Percentiles rank a stretch among this genome's conserved stretches.
Evolutionary conservation across 2,329 filamentous ascomycete species (phyloP).

Genomic region (Lithohypha guttulata): DNA sequence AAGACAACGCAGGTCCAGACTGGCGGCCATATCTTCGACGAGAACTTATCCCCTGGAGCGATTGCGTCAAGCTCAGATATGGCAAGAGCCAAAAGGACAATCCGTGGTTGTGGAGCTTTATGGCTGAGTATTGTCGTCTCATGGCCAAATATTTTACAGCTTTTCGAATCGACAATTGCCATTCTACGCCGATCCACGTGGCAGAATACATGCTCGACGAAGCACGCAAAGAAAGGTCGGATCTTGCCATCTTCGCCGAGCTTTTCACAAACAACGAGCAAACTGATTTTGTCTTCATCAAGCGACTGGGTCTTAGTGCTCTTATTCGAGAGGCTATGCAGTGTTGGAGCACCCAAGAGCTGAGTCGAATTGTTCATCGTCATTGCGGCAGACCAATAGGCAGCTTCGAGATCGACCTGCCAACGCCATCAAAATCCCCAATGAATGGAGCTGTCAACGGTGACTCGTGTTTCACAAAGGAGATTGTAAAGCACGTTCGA

Average conservation of each 20-base stretch:
- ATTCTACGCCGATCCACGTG: slow-evolving; percentile 88
- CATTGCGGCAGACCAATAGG: slow-evolving; percentile 92
- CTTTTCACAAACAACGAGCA: slow-evolving; percentile 92
- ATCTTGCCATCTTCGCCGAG: slow-evolving; percentile 87
- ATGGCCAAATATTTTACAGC: slow-evolving; percentile 93
- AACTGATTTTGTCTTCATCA: slow-evolving; percentile 92
- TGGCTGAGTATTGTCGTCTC: slow-evolving; percentile 82
- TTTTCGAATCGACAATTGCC: slow-evolving; percentile 95
- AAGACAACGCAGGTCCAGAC: slow-evolving; percentile 82
- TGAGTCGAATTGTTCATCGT: slow-evolving; percentile 84
- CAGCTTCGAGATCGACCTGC: slow-evolving; percentile 78
- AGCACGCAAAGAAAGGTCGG: slow-evolving; percentile 75
- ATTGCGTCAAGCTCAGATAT: slow-evolving; percentile 95
- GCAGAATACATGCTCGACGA: slow-evolving; percentile 92
- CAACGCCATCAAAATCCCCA: slow-evolving; percentile 25
- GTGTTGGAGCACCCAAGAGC: slow-evolving; percentile 85
- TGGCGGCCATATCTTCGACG: slow-evolving; percentile 90
- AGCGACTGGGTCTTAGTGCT: slow-evolving; percentile 78
- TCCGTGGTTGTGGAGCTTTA: slow-evolving; percentile 89
- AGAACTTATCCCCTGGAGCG: slow-evolving; percentile 96
- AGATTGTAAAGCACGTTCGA: slow-evolving; percentile 70
- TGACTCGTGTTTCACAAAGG: slow-evolving; percentile 27
- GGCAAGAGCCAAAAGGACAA: slow-evolving; percentile 70
- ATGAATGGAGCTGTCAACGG: slow-evolving; percentile 25
- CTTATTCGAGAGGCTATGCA: slow-evolving; percentile 98